Evolutionary conservation across 2,329 filamentous ascomycete species (phyloP).

Genomic region (Trichoderma sp.): DNA sequence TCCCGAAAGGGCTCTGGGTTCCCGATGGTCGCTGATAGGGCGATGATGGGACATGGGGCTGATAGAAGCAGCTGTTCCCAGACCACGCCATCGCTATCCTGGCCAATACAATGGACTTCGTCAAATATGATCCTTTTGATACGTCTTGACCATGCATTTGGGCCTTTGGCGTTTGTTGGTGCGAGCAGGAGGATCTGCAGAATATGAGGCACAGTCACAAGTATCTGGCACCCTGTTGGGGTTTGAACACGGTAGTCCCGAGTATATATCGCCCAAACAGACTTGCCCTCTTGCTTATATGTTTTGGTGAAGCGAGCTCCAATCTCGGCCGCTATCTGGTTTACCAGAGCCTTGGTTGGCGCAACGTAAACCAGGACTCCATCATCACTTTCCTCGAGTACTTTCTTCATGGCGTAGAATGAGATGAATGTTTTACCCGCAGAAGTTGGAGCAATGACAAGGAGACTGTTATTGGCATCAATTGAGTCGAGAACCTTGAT

Average conservation of each 20-base stretch:
- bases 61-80: conserved; percentile 77
- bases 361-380: conserved; percentile 74
- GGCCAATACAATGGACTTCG: conserved; percentile 76
- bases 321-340: conserved; percentile 78
- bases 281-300: conserved; percentile 58
- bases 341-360: conserved; percentile 77
- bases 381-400: conserved; percentile 65
- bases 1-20: conserved; percentile 67
- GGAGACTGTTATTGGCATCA: conserved; percentile 65
- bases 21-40: conserved; percentile 74
- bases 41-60: conserved; percentile 73
- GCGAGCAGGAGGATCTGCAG: conserved; percentile 73
- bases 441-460: conserved; percentile 74
- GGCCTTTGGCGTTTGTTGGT: conserved; percentile 58
- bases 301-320: conserved; percentile 70
- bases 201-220: conserved; percentile 76
- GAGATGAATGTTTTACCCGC: conserved; percentile 82
- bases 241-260: conserved; percentile 73
- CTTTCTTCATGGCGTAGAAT: conserved; percentile 79
- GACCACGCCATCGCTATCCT: conserved; percentile 70
- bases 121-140: conserved; percentile 78
- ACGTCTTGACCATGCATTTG: conserved; percentile 57
- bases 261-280: conserved; percentile 77
- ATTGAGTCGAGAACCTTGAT: conserved; percentile 69
- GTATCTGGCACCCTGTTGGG: conserved; percentile 66